Base-by-base conservation (phyloP, 371 early-diverging fungal species). In the Mucor plumbeus region DNA sequence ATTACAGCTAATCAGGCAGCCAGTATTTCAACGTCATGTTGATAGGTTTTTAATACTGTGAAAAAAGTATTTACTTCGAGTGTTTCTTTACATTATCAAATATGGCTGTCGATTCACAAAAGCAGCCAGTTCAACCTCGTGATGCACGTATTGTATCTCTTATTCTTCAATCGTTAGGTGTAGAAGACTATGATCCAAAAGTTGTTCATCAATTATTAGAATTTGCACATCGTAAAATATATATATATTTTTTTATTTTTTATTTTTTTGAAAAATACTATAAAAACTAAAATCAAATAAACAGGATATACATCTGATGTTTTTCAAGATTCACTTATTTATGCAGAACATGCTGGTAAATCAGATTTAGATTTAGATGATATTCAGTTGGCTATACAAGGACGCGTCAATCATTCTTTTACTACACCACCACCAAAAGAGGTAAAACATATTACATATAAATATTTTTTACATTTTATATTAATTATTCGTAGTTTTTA, bases 201-300 rank as follows among this genome's bases (percentile, higher is more conserved):
- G 99, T 99, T 8, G 92, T 99, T 43, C 92, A 94, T 62, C 98
- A 98, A 78, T 81, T 99, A 55, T 83, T 99, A 15, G 99, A 99
- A 85, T 97, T 99, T 76, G 91, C 92, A 19, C 94, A 97, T 80
- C 77, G 92, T 90, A 82, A 75, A n/a, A n/a, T n/a, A n/a, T n/a
- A 84, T 1, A 21, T 7, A 10, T 11, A 7, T 21, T 50, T 14
- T 14, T 15, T 5, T 11, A 44, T 17, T 1, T n/a, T 44, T 44
- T 7, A 14, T n/a, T 44, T 44, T 7, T 0, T n/a, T 0, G 6
- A 17, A 0, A 44, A 14, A 44, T 17, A n/a, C 7, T 6, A 26
- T 26, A 26, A 26, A 26, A 6, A 44, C 44, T 44, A 15, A 44
- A 6, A 44, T 17, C 5, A 7, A 17, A 6, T 8, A 5, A 44